These are phyloP conservation scores for Metschnikowia noctiluminum DNA, from an alignment of 805 yeast species.

Conservation along the genomic window DNA sequence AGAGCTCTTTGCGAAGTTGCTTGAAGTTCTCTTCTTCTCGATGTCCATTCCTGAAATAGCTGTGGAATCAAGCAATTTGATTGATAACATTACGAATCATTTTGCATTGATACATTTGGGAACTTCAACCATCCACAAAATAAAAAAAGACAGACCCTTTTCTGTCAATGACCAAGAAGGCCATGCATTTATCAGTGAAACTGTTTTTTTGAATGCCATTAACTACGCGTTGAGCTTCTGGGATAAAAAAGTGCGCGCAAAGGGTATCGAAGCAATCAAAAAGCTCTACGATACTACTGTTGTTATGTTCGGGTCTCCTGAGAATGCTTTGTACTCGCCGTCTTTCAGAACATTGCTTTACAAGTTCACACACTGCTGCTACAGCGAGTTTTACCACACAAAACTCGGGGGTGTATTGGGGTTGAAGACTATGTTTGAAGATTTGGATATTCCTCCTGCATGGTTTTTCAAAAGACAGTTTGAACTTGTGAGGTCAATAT, in stretches of 20 bases:
- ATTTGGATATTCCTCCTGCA: constrained; percentile 58
- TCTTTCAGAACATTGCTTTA: constrained; percentile 73
- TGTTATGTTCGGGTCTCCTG: constrained; percentile 62
- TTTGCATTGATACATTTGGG: constrained; percentile 75
- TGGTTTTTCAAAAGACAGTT: constrained; percentile 79
- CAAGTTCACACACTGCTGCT: constrained; percentile 86
- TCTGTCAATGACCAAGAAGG: constrained; percentile 81
- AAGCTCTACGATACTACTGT: constrained; percentile 59
- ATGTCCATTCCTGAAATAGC: constrained; percentile 69
- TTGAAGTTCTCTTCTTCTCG: constrained; percentile 72
- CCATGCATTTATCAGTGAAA: constrained; percentile 61
- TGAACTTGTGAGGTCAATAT: constrained; percentile 80
- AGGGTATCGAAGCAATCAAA: constrained; percentile 67
- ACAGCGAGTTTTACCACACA: constrained; percentile 79
- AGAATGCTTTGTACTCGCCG: constrained; percentile 67
- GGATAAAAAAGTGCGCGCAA: constrained; percentile 61
- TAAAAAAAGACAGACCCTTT: constrained; percentile 66
- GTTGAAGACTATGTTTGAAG: constrained; percentile 66
- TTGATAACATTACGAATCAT: constrained; percentile 72
- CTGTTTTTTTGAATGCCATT: constrained; percentile 69
- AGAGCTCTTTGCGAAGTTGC: constrained; percentile 56
- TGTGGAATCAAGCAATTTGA: constrained; percentile 61
- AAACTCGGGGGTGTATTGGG: constrained; percentile 91
- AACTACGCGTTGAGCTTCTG: constrained; percentile 78
- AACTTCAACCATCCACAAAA: constrained; percentile 63